Percentiles rank a stretch among this genome's conserved stretches.
phyloP scores from a whole-genome alignment of 495 filamentous ascomycete species.

The Xylaria flabelliformis region DNA sequence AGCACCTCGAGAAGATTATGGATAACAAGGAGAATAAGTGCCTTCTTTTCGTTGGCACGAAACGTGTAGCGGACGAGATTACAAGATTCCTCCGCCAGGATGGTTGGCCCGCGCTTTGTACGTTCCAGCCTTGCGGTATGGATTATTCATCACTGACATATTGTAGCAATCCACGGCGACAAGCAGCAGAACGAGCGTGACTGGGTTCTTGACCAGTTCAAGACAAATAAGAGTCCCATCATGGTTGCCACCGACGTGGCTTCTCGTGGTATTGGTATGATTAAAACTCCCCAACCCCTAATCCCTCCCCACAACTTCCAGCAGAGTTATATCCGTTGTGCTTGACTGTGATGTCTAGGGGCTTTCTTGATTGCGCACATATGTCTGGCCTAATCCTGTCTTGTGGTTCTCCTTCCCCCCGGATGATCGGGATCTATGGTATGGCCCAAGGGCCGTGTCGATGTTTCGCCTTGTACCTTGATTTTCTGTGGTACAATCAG shows the following conservation, averaged over 20 bases:
- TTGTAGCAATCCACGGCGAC: slow-evolving; percentile 92
- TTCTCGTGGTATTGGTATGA: slow-evolving; percentile 99
- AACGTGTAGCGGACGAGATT: slow-evolving; percentile 97
- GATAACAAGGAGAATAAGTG: slow-evolving; percentile 91
- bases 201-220: slow-evolving; percentile 99
- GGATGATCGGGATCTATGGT: slow-evolving; percentile 84
- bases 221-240: slow-evolving; percentile 92
- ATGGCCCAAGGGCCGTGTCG: slow-evolving; percentile 63
- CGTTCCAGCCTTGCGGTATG: slow-evolving; percentile 43
- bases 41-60: slow-evolving; percentile 96
- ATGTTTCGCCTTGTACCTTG: slow-evolving; percentile 76
- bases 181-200: slow-evolving; percentile 99
- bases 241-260: slow-evolving; percentile 99
- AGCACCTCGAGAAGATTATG: slow-evolving; percentile 99
- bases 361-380: slow-evolving; percentile 78
- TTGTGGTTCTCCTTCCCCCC: slow-evolving; percentile 72
- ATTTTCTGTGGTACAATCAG: slow-evolving; percentile 65
- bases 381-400: slow-evolving; percentile 84
- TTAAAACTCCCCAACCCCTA: slow-evolving; percentile 58
- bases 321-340: slow-evolving; percentile 76
- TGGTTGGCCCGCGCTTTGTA: slow-evolving; percentile 97
- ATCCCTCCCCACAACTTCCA: slow-evolving; percentile 56
- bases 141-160: slow-evolving; percentile 51
- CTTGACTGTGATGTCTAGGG: slow-evolving; percentile 88
- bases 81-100: slow-evolving; percentile 98